Base-by-base conservation (phyloP, 805 yeast genomes). In the Schwanniomyces pseudopolymorphus region DNA sequence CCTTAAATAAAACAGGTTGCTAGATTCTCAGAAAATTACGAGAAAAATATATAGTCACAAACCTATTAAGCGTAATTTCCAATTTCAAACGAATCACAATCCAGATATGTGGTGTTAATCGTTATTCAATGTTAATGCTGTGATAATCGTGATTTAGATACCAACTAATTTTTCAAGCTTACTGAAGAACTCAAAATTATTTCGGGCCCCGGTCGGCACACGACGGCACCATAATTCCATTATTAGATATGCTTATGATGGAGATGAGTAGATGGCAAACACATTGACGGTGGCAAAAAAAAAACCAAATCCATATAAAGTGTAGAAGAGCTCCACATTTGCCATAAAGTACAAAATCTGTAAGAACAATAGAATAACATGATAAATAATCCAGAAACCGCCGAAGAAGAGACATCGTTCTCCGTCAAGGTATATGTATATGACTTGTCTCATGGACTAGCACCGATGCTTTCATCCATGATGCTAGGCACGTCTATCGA, bases 361-460 rank as follows among this genome's bases (percentile, higher is more conserved):
- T 14, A 31, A 14, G 7, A 14, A 3, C 17, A 31, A 7, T 20
- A 31, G 13, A 14, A 31, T 4, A 31, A 16, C 6, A 31, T 31
- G 35, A 14, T 20, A 5, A 14, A 31, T 3, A 7, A 31, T 9
- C 17, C 7, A 31, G 35, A 31, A 22, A 8, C 19, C 28, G 31
- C 22, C 17, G 17, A 14, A 5, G 40, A 38, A 21, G 71, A 66
- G 37, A 55, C 56, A 33, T 46, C 58, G 6, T 65, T 48, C 46
- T 65, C 72, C 3, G 85, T 81, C 8, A 63, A 79, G 52, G 74
- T 82, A 3, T 78, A 80, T 55, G 84, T 84, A 9, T 84, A 84
- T 54, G 89, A 84, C 53, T 71, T 84, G 17, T 79, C 87, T 1
- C 74, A 68, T 25, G 89, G 89, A 0, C 58, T 84, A 49, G 89